Evolutionary conservation across 345 rosid species (phyloP), one percentile per base, ranked within the genome.

Genomic region (Mangifera indica): DNA sequence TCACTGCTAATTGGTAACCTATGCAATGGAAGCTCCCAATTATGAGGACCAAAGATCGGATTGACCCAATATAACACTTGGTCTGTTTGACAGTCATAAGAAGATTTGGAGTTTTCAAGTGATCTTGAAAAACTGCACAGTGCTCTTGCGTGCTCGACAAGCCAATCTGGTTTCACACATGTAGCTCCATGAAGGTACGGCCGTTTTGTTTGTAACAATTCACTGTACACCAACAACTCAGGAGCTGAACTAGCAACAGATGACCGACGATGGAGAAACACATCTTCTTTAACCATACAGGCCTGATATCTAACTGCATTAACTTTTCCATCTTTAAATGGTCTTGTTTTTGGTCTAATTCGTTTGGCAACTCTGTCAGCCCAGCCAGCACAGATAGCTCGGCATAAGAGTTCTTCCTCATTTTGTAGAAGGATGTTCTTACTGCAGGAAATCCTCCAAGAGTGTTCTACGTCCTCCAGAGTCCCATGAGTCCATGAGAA

Each of bases 301-400:
- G 97, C 91, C 73, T 90, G 88, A 78, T 91, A 93, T 37, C 84
- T 79, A 20, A 77, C 80, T 4, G 92, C 81, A 66, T 56, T 77
- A 4, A 80, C 86, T 74, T 85, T 91, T 60, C 84, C 67, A 37
- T 83, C 83, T 60, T 77, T 82, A 12, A 75, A 71, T 21, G 69
- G 62, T 57, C 66, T 69, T 22, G 85, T 72, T 61, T 51, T 67
- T 14, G 71, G 75, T 77, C 89, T 77, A 40, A 79, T 53, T 48
- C 87, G 81, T 79, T 80, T 87, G 34, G 98, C 97, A 67, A 93
- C 93, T 77, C 97, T 87, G 74, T 94, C 95, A 13, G 88, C 97
- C 98, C 96, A 94, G 34, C 97, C 98, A n/a, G 97, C 97, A 60
- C 92, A 89, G 53, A 93, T 85, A 72, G 92, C 97, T 81, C 83